phyloP scores from a whole-genome alignment of 805 yeast species.

The Ogataea henricii region DNA sequence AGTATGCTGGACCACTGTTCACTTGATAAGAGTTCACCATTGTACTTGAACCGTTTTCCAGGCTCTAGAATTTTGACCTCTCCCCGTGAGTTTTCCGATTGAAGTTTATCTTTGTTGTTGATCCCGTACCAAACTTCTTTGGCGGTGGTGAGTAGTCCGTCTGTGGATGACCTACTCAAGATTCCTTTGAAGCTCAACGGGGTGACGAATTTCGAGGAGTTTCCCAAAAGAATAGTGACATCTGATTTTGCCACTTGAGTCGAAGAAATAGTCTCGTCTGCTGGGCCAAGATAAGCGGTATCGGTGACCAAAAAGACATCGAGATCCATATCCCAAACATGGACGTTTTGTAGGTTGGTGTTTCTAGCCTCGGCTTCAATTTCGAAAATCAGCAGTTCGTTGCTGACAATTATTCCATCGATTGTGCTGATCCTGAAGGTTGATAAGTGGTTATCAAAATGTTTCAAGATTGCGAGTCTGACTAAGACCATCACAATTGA shows the following conservation, averaged over 20 bases:
- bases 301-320: slow-evolving; percentile 36
- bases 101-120: slow-evolving; percentile 22
- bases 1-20: slow-evolving; percentile 35
- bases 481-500: slow-evolving; percentile 13
- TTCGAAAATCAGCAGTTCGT: slow-evolving; percentile 35
- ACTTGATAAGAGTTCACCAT: slow-evolving; percentile 25
- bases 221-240: slow-evolving; percentile 36
- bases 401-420: slow-evolving; percentile 34
- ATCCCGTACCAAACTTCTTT: slow-evolving; percentile 26
- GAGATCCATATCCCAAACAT: slow-evolving; percentile 34
- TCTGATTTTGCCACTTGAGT: slow-evolving; percentile 19
- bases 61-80: slow-evolving; percentile 36
- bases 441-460: slow-evolving; percentile 29
- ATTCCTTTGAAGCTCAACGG: slow-evolving; percentile 35
- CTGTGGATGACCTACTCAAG: slow-evolving; percentile 15
- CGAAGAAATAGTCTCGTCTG: slow-evolving; percentile 2
- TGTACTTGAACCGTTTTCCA: slow-evolving; percentile 29
- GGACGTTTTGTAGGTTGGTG: slow-evolving; percentile 34
- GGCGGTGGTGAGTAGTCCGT: slow-evolving; percentile 14
- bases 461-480: slow-evolving; percentile 28
- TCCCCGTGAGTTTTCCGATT: slow-evolving; percentile 23
- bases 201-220: slow-evolving; percentile 30
- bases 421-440: slow-evolving; percentile 28
- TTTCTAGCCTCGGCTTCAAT: slow-evolving; percentile 29
- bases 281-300: slow-evolving; percentile 14